Conservation (phyloP, 441 rosid species). For the Capsella rubella region DNA sequence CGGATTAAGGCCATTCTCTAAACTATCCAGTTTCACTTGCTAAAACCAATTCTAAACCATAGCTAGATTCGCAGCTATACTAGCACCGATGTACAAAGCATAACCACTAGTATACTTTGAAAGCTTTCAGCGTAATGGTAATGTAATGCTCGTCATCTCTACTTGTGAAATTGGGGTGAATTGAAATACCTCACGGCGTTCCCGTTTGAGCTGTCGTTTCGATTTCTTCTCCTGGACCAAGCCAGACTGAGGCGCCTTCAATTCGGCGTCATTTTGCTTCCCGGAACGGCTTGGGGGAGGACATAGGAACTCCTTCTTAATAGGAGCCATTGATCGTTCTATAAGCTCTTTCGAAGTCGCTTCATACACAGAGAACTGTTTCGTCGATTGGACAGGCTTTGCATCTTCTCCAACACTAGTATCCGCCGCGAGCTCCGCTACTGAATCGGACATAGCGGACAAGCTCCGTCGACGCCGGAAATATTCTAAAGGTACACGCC, state of each 20-base stretch:
- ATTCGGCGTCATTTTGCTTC: constrained; percentile 47
- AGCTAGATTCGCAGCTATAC: constrained; percentile 6
- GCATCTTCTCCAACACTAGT: constrained; percentile 20
- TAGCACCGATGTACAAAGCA: background rate
- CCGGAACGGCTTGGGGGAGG: constrained; percentile 62
- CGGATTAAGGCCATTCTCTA: background rate
- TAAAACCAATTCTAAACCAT: constrained; percentile 4
- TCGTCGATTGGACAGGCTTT: constrained; percentile 24
- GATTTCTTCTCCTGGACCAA: constrained; percentile 84
- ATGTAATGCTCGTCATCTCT: background rate
- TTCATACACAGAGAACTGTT: constrained; percentile 46
- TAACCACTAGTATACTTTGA: background rate
- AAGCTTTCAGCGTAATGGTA: background rate
- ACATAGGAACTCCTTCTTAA: constrained; percentile 72
- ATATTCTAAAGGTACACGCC: background rate
- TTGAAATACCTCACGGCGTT: constrained; percentile 66
- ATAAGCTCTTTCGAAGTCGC: constrained; percentile 76
- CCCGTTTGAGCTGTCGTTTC: constrained; percentile 89
- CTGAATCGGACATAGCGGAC: constrained; percentile 51
- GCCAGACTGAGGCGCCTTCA: constrained; percentile 44
- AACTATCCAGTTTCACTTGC: background rate
- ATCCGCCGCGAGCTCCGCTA: constrained; percentile 34
- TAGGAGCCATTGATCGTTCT: constrained; percentile 79
- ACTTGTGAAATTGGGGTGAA: background rate
- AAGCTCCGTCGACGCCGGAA: constrained; percentile 27